Percentiles rank a stretch among this genome's conserved stretches.
Evolutionary conservation across 495 filamentous ascomycete species (phyloP).

Genomic region (Penicillium tannophilum): DNA sequence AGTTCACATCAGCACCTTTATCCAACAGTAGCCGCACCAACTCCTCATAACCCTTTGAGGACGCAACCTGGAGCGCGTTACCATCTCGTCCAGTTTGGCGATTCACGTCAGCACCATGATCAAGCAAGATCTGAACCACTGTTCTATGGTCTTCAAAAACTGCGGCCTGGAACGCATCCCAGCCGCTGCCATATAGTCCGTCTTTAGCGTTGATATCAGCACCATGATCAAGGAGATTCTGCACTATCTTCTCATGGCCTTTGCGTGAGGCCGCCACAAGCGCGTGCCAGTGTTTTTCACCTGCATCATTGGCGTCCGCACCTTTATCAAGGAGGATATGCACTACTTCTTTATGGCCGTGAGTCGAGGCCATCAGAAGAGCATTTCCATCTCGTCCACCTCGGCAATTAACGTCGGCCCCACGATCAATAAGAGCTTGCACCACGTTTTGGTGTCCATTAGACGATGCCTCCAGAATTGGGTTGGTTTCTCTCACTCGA

Average conservation of each 20-base stretch:
- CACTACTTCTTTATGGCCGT: not conserved
- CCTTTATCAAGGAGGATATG: no score
- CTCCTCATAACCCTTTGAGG: not conserved
- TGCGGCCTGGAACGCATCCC: not conserved
- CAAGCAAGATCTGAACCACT: not conserved
- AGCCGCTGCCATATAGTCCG: not conserved
- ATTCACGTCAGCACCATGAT: not conserved
- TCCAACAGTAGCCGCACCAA: not conserved
- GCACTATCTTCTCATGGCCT: no score
- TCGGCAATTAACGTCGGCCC: not conserved
- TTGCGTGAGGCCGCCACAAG: no score
- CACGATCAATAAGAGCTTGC: not conserved
- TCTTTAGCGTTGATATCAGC: not conserved
- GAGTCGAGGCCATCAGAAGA: not conserved
- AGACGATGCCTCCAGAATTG: not conserved
- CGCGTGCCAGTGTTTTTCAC: no score
- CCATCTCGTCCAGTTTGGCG: not conserved
- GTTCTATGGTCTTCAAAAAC: not conserved
- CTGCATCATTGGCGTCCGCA: no score
- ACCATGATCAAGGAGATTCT: not conserved
- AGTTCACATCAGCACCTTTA: constrained; percentile 1
- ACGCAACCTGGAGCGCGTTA: not conserved
- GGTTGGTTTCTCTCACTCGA: not conserved
- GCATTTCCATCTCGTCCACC: not conserved
- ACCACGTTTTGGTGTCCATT: not conserved